These are phyloP conservation scores for Torulaspora microellipsoides DNA, from an alignment of 805 yeast species.

Conservation along the genomic window DNA sequence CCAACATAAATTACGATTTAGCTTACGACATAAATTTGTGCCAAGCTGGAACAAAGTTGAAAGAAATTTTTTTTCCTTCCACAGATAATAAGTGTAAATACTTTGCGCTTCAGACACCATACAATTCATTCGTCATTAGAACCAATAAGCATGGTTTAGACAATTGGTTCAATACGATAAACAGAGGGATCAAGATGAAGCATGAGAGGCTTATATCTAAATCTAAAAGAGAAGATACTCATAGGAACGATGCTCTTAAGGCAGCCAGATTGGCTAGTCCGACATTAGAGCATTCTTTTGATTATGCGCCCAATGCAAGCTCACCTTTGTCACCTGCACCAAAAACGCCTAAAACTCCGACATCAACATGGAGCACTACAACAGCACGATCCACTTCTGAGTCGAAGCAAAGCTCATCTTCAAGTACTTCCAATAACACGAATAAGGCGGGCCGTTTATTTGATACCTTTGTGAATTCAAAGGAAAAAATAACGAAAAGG, in stretches of 20 bases:
- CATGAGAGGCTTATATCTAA: conserved; percentile 42
- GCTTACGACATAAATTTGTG: conserved; percentile 52
- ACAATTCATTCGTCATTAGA: conserved; percentile 52
- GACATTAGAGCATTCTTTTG: conserved; percentile 1
- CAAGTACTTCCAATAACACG: conserved; percentile 3
- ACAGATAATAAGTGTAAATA: conserved; percentile 37
- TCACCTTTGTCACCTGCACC: conserved; percentile 3
- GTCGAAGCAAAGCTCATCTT: conserved; percentile 6
- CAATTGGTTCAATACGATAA: conserved; percentile 55
- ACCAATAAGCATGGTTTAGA: conserved; percentile 48
- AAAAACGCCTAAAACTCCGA: conserved; percentile 5
- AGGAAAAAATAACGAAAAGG: conserved; percentile 9
- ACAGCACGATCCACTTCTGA: conserved; percentile 1
- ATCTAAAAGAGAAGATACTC: conserved; percentile 10
- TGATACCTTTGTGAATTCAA: conserved; percentile 32
- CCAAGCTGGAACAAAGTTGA: conserved; percentile 49
- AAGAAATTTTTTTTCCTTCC: conserved; percentile 47
- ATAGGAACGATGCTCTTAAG: conserved; percentile 14
- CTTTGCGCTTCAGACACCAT: conserved; percentile 56
- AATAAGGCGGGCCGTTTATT: conserved; percentile 32
- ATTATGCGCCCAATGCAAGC: conserved; percentile 2
- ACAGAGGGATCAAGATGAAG: conserved; percentile 44
- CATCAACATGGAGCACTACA: conserved; percentile 3
- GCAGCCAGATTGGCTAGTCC: conserved; percentile 22
- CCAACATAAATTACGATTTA: conserved; percentile 40